phyloP scores from a whole-genome alignment of 345 rosid genomes.

The Orychophragmus violaceus region DNA sequence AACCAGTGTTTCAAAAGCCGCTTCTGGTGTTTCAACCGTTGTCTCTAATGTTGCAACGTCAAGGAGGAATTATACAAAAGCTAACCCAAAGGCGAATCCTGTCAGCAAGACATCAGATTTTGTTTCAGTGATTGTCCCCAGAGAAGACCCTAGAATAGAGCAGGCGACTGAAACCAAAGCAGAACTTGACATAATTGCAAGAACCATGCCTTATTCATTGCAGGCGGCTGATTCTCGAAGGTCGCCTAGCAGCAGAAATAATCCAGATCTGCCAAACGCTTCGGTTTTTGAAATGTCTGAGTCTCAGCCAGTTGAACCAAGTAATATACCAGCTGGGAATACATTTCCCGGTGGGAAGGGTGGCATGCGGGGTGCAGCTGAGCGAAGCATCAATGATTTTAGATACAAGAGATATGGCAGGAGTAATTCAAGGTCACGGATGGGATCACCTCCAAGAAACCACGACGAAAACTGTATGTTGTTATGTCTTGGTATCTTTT shows the following conservation, averaged over 20 bases:
- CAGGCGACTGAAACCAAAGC: conserved; percentile 63
- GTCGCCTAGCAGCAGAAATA: conserved; percentile 55
- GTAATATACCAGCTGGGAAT: conserved; percentile 38
- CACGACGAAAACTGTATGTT: conserved; percentile 64
- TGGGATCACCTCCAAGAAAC: conserved; percentile 49
- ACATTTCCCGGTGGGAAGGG: conserved; percentile 38
- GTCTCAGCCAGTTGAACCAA: conserved; percentile 42
- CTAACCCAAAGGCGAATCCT: conserved; percentile 40
- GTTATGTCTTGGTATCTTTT: not conserved
- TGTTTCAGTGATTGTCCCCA: conserved; percentile 77
- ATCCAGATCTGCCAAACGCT: conserved; percentile 49
- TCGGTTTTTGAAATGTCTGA: conserved; percentile 39
- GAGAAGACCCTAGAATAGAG: conserved; percentile 57
- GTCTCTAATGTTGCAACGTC: conserved; percentile 44
- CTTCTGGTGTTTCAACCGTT: conserved; percentile 33
- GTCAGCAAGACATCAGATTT: conserved; percentile 60
- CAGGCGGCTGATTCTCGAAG: conserved; percentile 60
- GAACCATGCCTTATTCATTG: conserved; percentile 98
- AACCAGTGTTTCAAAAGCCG: conserved; percentile 41
- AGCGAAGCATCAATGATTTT: conserved; percentile 54
- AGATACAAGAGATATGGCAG: conserved; percentile 41
- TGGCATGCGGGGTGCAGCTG: conserved; percentile 44
- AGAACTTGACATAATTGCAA: conserved; percentile 68
- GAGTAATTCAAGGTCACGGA: conserved; percentile 39
- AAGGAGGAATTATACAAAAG: conserved; percentile 52